phyloP scores from a whole-genome alignment of 2,329 filamentous ascomycete species.

The Aspergillus caelatus region DNA sequence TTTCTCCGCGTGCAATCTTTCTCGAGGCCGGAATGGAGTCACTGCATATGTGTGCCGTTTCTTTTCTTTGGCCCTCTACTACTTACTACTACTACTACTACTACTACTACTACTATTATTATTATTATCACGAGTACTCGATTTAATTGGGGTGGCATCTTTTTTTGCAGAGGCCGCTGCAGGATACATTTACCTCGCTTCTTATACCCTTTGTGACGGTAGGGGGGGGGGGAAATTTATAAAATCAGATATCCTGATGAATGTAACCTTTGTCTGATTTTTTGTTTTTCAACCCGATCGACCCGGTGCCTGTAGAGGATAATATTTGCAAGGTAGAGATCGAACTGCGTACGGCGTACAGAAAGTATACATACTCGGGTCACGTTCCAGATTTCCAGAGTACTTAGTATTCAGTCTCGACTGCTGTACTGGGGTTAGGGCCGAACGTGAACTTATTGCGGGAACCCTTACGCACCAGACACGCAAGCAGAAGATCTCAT shows the following conservation, averaged over 20 bases:
- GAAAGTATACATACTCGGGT: neutral
- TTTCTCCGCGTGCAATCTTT: constrained; percentile 6
- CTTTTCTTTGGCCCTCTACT: neutral
- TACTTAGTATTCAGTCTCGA: too few species aligned
- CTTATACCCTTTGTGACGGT: constrained; percentile 3
- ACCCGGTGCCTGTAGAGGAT: neutral
- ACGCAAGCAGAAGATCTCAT: neutral
- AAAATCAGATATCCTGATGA: neutral
- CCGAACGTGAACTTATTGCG: neutral
- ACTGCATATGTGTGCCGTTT: constrained; percentile 4
- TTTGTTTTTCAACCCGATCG: neutral
- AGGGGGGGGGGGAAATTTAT: neutral
- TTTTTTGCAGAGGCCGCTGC: neutral
- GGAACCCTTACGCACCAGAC: neutral
- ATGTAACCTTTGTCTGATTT: neutral
- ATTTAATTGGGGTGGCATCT: constrained; percentile 7
- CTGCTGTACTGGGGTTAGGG: neutral
- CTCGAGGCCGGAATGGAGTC: neutral
- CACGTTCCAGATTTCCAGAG: neutral
- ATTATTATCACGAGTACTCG: constrained; percentile 7
- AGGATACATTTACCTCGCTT: neutral
- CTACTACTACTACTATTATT: too few species aligned
- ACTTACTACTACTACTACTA: neutral
- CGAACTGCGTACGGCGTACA: too few species aligned
- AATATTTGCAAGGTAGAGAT: neutral